A percentile compares a stretch with the other conserved stretches of the same genome.
phyloP scores from a whole-genome alignment of 169 alveolate species.

The Eimeria brunetti region DNA sequence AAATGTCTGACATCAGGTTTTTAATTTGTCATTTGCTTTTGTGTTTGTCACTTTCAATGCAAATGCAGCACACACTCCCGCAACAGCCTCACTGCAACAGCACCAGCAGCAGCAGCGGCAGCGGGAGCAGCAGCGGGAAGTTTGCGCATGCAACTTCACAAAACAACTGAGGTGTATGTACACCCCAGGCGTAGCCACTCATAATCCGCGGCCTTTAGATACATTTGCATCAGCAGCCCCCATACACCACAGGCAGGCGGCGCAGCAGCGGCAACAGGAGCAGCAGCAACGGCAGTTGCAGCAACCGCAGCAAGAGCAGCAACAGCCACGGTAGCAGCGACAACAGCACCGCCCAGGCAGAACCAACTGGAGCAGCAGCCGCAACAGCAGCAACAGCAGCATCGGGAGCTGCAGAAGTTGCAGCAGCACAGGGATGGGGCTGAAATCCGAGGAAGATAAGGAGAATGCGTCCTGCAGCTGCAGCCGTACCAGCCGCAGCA shows the following conservation, averaged over 20 bases:
- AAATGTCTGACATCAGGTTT: not conserved
- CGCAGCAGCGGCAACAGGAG: conserved; percentile 10
- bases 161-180: not conserved
- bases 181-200: not conserved
- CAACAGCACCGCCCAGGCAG: not conserved
- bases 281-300: conserved; percentile 16
- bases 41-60: not conserved
- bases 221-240: not conserved
- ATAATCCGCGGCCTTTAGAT: not conserved
- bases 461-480: conserved; percentile 2
- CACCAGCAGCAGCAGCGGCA: not conserved
- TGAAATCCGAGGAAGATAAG: conserved; percentile 1
- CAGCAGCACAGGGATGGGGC: too few relatives aligned
- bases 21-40: not conserved
- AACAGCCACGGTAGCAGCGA: not conserved
- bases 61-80: not conserved
- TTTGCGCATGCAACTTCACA: not conserved
- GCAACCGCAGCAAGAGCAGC: not conserved
- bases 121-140: not conserved
- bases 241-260: not conserved
- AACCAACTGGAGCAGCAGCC: conserved; percentile 1
- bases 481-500: not conserved
- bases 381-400: too few relatives aligned
- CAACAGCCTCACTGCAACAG: not conserved
- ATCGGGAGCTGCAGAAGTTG: too few relatives aligned